These are phyloP conservation scores for Eucalyptus polyanthemos DNA, from an alignment of 345 rosid genomes.

Conservation along the genomic window DNA sequence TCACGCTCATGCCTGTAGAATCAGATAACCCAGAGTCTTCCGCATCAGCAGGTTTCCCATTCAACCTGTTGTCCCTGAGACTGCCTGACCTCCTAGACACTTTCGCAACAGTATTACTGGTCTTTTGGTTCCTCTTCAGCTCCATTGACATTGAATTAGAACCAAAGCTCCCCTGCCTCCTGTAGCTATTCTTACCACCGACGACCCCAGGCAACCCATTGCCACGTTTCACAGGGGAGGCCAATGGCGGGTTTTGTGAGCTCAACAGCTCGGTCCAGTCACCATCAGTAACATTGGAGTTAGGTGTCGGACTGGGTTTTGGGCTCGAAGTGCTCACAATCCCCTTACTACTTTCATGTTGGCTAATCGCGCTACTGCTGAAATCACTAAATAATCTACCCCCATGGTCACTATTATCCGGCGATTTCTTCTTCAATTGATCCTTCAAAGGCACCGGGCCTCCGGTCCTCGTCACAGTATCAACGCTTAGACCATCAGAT, in stretches of 20 bases:
- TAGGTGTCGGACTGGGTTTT: conserved; percentile 6
- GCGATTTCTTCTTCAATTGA: conserved; percentile 56
- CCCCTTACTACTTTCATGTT: conserved; percentile 16
- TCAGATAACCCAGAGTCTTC: conserved; percentile 36
- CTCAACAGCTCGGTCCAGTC: conserved; percentile 87
- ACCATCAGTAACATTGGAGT: conserved; percentile 37
- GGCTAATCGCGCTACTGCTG: neutral
- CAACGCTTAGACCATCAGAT: conserved; percentile 39
- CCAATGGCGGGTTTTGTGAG: conserved; percentile 23
- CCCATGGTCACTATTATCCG: conserved; percentile 19
- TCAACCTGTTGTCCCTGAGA: conserved; percentile 8
- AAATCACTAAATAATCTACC: conserved; percentile 40
- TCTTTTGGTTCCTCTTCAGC: conserved; percentile 34
- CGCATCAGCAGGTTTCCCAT: conserved; percentile 42
- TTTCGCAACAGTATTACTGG: conserved; percentile 8
- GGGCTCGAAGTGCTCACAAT: conserved; percentile 7
- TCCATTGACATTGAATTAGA: conserved; percentile 17
- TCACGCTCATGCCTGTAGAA: conserved; percentile 15
- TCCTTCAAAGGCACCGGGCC: conserved; percentile 68
- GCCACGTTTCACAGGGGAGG: conserved; percentile 10
- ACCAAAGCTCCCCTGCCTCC: conserved; percentile 27
- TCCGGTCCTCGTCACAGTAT: conserved; percentile 28
- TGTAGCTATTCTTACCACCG: conserved; percentile 35
- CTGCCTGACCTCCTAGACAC: conserved; percentile 7
- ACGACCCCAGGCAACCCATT: conserved; percentile 27